Percentiles rank a stretch among this genome's conserved stretches.
Evolutionary conservation across 192 early-diverging fungal genomes (phyloP).

Genomic region (Gigaspora rosea): DNA sequence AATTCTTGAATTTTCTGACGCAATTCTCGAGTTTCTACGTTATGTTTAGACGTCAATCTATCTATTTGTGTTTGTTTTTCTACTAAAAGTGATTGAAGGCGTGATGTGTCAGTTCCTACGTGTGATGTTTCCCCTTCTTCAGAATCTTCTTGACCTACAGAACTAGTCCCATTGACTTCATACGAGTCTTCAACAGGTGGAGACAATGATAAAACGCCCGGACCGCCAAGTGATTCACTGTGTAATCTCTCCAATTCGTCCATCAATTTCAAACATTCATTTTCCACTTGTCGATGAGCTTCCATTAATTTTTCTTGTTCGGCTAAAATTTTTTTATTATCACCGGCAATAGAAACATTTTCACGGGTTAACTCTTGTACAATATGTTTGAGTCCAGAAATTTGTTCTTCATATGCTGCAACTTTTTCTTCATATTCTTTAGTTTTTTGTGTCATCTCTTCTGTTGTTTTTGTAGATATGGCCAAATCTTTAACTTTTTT

Average conservation of each 20-base stretch:
- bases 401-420: conserved; percentile 45
- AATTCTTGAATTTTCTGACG: conserved; percentile 54
- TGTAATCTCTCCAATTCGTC: conserved; percentile 77
- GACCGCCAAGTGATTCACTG: conserved; percentile 49
- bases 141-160: conserved; percentile 13
- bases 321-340: conserved; percentile 55
- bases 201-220: neutral
- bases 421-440: conserved; percentile 36
- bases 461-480: conserved; percentile 9
- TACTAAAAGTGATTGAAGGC: conserved; percentile 42
- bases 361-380: conserved; percentile 53
- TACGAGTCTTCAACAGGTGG: neutral
- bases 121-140: conserved; percentile 23
- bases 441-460: neutral
- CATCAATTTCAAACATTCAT: conserved; percentile 70
- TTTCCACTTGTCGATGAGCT: conserved; percentile 68
- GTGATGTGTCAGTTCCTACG: conserved; percentile 36
- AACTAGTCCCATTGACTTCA: neutral
- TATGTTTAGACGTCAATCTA: conserved; percentile 47
- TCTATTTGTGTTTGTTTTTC: conserved; percentile 53
- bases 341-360: conserved; percentile 47
- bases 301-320: conserved; percentile 59
- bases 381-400: conserved; percentile 47
- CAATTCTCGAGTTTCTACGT: conserved; percentile 52
- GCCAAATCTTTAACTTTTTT: conserved; percentile 42